Base-by-base conservation (phyloP, 805 yeast species). In the Scheffersomyces coipomensis region DNA sequence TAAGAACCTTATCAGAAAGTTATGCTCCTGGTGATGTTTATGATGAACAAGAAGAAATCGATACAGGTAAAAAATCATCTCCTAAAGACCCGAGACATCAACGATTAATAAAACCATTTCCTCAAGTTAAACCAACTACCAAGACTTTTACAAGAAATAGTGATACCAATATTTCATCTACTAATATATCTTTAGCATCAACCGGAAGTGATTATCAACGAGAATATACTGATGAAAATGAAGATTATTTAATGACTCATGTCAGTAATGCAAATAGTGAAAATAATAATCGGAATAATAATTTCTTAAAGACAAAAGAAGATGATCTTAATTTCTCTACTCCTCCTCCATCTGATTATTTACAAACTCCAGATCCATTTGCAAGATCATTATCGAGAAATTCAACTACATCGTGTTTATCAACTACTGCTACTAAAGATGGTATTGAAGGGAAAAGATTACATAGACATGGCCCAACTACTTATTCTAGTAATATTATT, bases 341-440 rank as follows among this genome's bases (percentile, higher is more conserved):
- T 17, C 30, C 17, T 31, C 23, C 34, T 24, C 18, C 37, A n/a
- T 35, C 37, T 16, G 44, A 43, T 16, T 29, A 22, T 13, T 36
- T 15, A 12, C 27, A 42, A 16, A 43, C 40, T 22, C 34, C 17
- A 9, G 69, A 62, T 12, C 51, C 60, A 5, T 45, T 49, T 24
- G 78, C 86, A 1, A 66, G 86, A 32, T 83, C 85, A 0, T 52
- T 77, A 16, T 81, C 87, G 0, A 68, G 87, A 35, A 73, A 75
- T 33, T 78, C 85, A 18, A 74, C 76, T 15, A 78, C 85, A 0
- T 80, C 87, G 1, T 83, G 85, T 24, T 55, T 83, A n/a, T 81
- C 88, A 0, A 80, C 83, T 29, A 81, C 84, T 4, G 88, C 88
- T 17, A 81, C 86, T 13, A 83, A 83, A 48, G 88, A 83, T 55